Base-by-base conservation (phyloP, 2,329 filamentous ascomycete species). In the Ceratocystis cacaofunesta region DNA sequence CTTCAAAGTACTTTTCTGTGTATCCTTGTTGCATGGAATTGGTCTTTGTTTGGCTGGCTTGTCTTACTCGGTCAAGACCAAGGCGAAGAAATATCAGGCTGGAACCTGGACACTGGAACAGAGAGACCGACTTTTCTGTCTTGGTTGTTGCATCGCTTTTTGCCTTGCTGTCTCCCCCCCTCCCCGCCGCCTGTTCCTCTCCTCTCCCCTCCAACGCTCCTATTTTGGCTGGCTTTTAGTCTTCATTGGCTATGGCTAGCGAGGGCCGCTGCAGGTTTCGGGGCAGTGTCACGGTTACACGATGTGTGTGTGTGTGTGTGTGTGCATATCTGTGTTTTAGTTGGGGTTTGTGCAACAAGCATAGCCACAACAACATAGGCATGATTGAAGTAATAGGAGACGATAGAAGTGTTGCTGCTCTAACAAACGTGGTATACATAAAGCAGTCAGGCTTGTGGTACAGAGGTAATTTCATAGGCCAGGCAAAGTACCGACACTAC, bases 201-300 rank as follows among this genome's bases (percentile, higher is more conserved):
- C 15, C 28, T n/a, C 30, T 5, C 28, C 25, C 52, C 4, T 17
- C 52, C 17, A 30, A n/a, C 17, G 12, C 28, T 41, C 25, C n/a
- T 3, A 58, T 36, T 5, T 15, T 32, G 5, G 8, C 5, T 5
- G 55, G 15, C 22, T 15, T 58, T 36, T 19, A 17, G 28, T 32
- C 48, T 19, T 65, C 25, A 61, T 61, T 65, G 63, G 63, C 41
- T 46, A 25, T 19, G 25, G 44, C 52, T 30, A 65, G 63, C 63
- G 63, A 65, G 36, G 60, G 55, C 46, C 55, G 22, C 63, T 65
- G 52, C 55, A 65, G 55, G 55, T 65, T 65, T 65, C 55, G 63
- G 63, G 28, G 61, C 28, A 28, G 55, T 50, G 63, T 22, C 22
- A 41, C 41, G 1, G 61, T 48, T 50, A 43, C 55, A 58, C 55